phyloP scores from a whole-genome alignment of 495 filamentous ascomycete species.

The Astrocystis sublimbata region DNA sequence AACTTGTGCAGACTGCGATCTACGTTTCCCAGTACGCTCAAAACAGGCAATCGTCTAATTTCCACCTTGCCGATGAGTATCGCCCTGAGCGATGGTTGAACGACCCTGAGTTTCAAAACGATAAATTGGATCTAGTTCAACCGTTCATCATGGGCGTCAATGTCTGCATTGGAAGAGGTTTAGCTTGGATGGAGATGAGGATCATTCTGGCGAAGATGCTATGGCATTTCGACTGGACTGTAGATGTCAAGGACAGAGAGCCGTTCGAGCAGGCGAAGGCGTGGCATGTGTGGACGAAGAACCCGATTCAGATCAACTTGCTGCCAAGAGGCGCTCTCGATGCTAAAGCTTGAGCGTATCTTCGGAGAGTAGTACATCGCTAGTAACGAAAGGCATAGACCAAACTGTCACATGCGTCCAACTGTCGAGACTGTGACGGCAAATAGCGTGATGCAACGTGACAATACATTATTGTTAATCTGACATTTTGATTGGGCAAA shows the following conservation, averaged over 20 bases:
- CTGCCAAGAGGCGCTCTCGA: not conserved
- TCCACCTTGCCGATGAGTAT: not conserved
- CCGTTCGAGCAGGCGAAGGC: not conserved
- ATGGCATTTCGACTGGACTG: constrained; percentile 2
- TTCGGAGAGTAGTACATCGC: too few relatives aligned
- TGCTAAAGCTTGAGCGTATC: not conserved
- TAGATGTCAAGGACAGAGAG: not conserved
- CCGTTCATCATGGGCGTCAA: constrained; percentile 2
- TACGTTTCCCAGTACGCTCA: not conserved
- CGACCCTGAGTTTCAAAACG: not conserved
- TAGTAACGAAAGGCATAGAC: too few relatives aligned
- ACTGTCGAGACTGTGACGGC: too few relatives aligned
- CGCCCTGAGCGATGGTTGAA: constrained; percentile 1
- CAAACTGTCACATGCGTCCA: too few relatives aligned
- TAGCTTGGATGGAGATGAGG: constrained; percentile 1
- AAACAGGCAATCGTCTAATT: not conserved
- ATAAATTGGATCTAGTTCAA: not conserved
- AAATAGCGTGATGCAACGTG: too few relatives aligned
- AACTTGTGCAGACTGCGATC: not conserved
- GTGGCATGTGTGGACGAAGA: constrained; percentile 4
- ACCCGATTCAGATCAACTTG: not conserved
- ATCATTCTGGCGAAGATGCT: not conserved
- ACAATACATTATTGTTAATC: too few relatives aligned
- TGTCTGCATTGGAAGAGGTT: not conserved
- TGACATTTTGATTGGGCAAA: too few relatives aligned